Evolutionary conservation across 2,329 filamentous ascomycete species (phyloP).

Genomic region (Sporothrix curviconia): DNA sequence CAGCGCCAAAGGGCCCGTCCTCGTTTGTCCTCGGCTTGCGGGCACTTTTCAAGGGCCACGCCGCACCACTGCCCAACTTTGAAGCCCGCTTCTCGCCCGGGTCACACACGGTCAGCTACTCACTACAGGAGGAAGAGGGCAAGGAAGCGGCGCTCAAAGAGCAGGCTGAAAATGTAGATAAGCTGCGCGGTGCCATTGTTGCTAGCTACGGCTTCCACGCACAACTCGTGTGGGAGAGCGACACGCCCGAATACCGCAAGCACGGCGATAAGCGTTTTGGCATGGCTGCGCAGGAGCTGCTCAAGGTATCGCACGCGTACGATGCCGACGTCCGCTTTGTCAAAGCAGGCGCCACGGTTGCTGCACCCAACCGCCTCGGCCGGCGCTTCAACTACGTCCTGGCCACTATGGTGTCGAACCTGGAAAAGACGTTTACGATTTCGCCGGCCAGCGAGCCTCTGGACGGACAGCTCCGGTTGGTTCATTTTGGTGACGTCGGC

Average conservation of each 20-base stretch:
- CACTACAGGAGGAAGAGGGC: conserved; percentile 14
- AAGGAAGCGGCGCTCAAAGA: conserved; percentile 7
- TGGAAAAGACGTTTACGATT: conserved; percentile 77
- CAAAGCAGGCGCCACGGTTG: conserved; percentile 24
- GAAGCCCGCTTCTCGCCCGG: conserved; percentile 54
- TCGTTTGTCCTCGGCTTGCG: conserved; percentile 48
- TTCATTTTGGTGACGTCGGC: conserved; percentile 65
- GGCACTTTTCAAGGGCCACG: conserved; percentile 52
- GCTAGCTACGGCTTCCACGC: conserved; percentile 88
- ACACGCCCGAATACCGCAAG: conserved; percentile 72
- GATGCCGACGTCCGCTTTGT: conserved; percentile 31
- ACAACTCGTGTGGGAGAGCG: conserved; percentile 81
- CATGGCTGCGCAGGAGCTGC: conserved; percentile 72
- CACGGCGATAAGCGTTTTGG: conserved; percentile 73
- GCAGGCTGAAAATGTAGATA: conserved; percentile 28
- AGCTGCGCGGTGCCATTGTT: conserved; percentile 67
- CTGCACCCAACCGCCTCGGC: conserved; percentile 8
- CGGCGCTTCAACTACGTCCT: conserved; percentile 67
- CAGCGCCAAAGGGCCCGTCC: conserved; percentile 35
- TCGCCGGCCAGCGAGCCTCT: conserved; percentile 66
- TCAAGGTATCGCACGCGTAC: conserved; percentile 51
- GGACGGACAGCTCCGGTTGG: conserved; percentile 62
- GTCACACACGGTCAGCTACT: conserved; percentile 41
- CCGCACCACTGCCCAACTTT: conserved; percentile 56
- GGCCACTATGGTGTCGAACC: conserved; percentile 67